Conservation (phyloP, 106 monocot species). For the Allium fistulosum region DNA sequence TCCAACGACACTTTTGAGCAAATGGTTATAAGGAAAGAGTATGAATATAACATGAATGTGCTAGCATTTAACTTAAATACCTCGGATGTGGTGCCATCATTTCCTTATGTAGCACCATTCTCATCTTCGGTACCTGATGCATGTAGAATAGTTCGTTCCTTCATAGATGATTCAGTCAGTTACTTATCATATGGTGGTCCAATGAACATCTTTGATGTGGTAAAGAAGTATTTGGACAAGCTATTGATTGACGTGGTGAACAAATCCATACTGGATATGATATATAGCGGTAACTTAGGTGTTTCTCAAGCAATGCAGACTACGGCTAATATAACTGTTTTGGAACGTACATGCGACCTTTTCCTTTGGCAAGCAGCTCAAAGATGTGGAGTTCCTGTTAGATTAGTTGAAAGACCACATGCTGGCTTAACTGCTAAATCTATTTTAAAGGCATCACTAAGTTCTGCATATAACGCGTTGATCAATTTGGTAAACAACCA, state of each 20-base stretch:
- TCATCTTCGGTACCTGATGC: slow-evolving; percentile 55
- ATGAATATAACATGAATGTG: slow-evolving; percentile 58
- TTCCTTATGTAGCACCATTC: slow-evolving; percentile 54
- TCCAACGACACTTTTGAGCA: slow-evolving; percentile 49
- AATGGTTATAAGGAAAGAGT: slow-evolving; percentile 55
- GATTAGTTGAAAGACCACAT: slow-evolving; percentile 35
- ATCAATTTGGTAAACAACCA: slow-evolving; percentile 25
- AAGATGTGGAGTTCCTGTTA: slow-evolving; percentile 42
- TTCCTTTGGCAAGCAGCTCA: slow-evolving; percentile 41
- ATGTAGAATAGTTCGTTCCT: slow-evolving; percentile 47
- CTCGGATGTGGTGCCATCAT: slow-evolving; percentile 17
- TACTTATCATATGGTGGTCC: slow-evolving; percentile 56
- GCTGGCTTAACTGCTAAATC: slow-evolving; percentile 37
- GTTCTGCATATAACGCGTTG: slow-evolving; percentile 35
- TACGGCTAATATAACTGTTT: slow-evolving; percentile 37
- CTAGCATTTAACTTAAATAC: slow-evolving; percentile 37
- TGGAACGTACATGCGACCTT: slow-evolving; percentile 42
- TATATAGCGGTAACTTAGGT: slow-evolving; percentile 26
- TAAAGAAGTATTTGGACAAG: slow-evolving; percentile 51
- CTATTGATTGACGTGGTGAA: slow-evolving; percentile 46
- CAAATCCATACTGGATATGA: slow-evolving; percentile 27
- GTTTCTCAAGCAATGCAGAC: slow-evolving; percentile 50
- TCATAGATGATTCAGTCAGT: slow-evolving; percentile 54
- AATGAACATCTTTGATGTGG: slow-evolving; percentile 47
- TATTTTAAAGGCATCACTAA: slow-evolving; percentile 42